Evolutionary conservation across 2,329 filamentous ascomycete species (phyloP).

Genomic region (Trichoderma atroviride): DNA sequence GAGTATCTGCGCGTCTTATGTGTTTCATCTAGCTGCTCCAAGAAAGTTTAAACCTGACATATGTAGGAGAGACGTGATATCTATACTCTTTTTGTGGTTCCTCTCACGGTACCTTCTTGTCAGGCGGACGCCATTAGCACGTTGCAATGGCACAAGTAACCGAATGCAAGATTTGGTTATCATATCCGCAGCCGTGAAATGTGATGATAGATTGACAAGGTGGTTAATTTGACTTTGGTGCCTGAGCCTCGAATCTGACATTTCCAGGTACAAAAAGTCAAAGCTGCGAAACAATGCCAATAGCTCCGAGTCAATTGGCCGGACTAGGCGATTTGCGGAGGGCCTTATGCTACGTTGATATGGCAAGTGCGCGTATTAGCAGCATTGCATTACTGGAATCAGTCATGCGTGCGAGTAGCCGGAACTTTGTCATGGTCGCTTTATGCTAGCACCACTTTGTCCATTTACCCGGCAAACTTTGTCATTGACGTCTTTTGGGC

Average conservation of each 20-base stretch:
- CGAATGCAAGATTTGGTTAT: not conserved
- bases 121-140: not conserved
- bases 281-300: not conserved
- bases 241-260: not conserved
- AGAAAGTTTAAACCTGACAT: conserved; percentile 9
- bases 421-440: conserved; percentile 10
- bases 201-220: not conserved
- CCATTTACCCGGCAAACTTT: conserved; percentile 21
- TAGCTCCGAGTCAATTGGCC: not conserved
- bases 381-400: too few species aligned
- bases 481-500: not conserved
- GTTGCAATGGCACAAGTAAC: not conserved
- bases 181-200: not conserved
- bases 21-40: conserved; percentile 6
- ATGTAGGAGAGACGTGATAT: not conserved
- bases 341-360: not conserved
- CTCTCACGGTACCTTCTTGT: not conserved
- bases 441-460: conserved; percentile 1
- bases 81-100: not conserved
- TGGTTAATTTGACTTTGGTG: conserved; percentile 17
- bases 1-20: not conserved
- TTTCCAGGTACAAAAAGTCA: not conserved
- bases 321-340: not conserved
- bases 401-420: not conserved
- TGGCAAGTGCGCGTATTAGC: not conserved